phyloP scores from a whole-genome alignment of 2,329 filamentous ascomycete genomes.

The Diaporthe destruens region DNA sequence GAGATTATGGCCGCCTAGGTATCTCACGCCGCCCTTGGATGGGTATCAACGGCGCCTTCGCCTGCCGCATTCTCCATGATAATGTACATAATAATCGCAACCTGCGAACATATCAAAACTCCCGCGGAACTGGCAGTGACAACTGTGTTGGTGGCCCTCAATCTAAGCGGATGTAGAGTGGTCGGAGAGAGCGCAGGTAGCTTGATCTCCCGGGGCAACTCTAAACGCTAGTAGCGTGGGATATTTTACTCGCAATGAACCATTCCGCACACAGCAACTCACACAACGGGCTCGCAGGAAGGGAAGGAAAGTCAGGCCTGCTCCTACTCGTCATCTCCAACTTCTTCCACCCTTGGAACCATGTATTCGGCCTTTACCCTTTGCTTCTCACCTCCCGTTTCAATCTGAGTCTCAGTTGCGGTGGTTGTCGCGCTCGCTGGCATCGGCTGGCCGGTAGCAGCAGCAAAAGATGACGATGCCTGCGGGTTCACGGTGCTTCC shows the following conservation, averaged over 20 bases:
- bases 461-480: slow-evolving; percentile 60
- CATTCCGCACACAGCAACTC: slow-evolving; percentile 3
- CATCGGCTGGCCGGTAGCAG: slow-evolving; percentile 64
- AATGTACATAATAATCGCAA: slow-evolving; percentile 23
- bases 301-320: neutral
- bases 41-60: slow-evolving; percentile 30
- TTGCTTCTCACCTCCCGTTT: slow-evolving; percentile 53
- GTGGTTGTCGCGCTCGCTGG: slow-evolving; percentile 69
- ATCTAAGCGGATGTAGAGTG: neutral
- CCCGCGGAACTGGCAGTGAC: neutral
- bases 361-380: slow-evolving; percentile 59
- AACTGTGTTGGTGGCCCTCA: neutral
- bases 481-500: slow-evolving; percentile 48
- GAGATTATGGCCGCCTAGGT: neutral
- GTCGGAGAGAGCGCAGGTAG: neutral
- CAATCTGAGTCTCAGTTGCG: slow-evolving; percentile 67
- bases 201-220: neutral
- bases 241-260: neutral
- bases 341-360: slow-evolving; percentile 55
- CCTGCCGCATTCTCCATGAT: slow-evolving; percentile 15
- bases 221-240: neutral
- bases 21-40: neutral
- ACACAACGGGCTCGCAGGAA: neutral
- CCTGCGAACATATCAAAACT: neutral
- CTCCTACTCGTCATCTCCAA: slow-evolving; percentile 50